Evolutionary conservation across 2,329 filamentous ascomycete genomes (phyloP).

Genomic region (Penicillium sp.): DNA sequence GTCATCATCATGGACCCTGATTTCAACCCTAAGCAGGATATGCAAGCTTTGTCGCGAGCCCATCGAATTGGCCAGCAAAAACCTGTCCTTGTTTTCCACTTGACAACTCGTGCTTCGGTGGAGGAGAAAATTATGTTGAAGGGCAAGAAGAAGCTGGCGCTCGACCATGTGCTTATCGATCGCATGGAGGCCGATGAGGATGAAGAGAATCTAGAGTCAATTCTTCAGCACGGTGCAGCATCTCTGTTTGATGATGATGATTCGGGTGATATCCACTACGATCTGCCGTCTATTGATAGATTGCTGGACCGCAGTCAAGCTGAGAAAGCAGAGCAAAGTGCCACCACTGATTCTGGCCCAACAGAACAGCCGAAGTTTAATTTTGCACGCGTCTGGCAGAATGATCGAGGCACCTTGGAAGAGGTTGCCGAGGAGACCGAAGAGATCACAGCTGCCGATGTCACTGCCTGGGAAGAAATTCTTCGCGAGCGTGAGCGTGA

Average conservation of each 20-base stretch:
- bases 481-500: conserved; percentile 76
- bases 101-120: conserved; percentile 83
- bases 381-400: conserved; percentile 88
- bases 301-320: conserved; percentile 82
- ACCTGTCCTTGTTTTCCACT: conserved; percentile 91
- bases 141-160: conserved; percentile 90
- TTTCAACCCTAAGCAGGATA: conserved; percentile 97
- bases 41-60: conserved; percentile 89
- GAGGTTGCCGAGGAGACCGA: conserved; percentile 56
- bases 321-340: conserved; percentile 68
- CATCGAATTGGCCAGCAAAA: conserved; percentile 96
- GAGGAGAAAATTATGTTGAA: conserved; percentile 97
- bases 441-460: conserved; percentile 52
- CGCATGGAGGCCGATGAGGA: conserved; percentile 83
- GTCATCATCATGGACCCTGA: conserved; percentile 97
- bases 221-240: conserved; percentile 81
- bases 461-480: conserved; percentile 85
- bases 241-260: conserved; percentile 78
- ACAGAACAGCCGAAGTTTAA: conserved; percentile 77
- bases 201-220: conserved; percentile 77
- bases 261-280: conserved; percentile 72
- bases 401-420: conserved; percentile 67
- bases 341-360: background rate
- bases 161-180: conserved; percentile 93
- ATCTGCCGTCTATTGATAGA: conserved; percentile 77